Conservation (phyloP, 192 early-diverging fungal species). For the Martensiomyces pterosporus region DNA sequence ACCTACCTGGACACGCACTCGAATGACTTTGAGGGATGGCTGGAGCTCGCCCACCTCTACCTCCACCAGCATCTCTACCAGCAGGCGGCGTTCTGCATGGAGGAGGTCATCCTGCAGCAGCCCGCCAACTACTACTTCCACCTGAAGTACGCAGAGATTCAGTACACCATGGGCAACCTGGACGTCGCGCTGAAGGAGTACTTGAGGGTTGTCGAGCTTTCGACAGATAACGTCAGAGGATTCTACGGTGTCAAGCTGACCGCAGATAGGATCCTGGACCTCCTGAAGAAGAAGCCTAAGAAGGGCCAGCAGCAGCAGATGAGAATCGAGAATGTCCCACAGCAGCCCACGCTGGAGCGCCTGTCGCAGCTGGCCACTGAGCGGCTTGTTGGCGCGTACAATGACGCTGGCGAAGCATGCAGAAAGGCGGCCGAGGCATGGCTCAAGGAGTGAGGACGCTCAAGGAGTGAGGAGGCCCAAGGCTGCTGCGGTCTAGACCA, state of each 20-base stretch:
- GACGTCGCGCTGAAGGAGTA: constrained; percentile 81
- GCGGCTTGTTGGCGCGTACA: constrained; percentile 29
- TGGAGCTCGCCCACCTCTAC: constrained; percentile 75
- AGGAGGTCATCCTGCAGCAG: constrained; percentile 86
- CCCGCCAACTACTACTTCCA: constrained; percentile 84
- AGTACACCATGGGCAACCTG: constrained; percentile 65
- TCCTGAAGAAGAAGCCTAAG: constrained; percentile 5
- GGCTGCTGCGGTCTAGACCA: too few relatives aligned
- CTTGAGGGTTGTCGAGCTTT: constrained; percentile 82
- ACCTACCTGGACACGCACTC: constrained; percentile 79
- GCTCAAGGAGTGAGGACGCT: constrained; percentile 24
- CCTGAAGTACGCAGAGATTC: constrained; percentile 86
- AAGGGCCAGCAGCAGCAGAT: constrained; percentile 9
- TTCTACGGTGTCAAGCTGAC: constrained; percentile 81
- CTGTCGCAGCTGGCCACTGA: constrained; percentile 45
- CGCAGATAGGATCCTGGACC: constrained; percentile 33
- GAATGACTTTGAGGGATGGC: constrained; percentile 88
- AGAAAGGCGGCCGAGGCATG: constrained; percentile 26
- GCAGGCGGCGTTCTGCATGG: constrained; percentile 86
- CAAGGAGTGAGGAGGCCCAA: too few relatives aligned
- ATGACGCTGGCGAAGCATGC: constrained; percentile 7
- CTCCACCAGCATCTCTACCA: constrained; percentile 63
- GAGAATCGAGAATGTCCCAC: constrained; percentile 18
- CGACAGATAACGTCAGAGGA: constrained; percentile 77
- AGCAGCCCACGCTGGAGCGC: constrained; percentile 32